Evolutionary conservation across 768 basidiomycete genomes (phyloP), one percentile per base, ranked within the genome.

Genomic region (Amanita brunnescens): DNA sequence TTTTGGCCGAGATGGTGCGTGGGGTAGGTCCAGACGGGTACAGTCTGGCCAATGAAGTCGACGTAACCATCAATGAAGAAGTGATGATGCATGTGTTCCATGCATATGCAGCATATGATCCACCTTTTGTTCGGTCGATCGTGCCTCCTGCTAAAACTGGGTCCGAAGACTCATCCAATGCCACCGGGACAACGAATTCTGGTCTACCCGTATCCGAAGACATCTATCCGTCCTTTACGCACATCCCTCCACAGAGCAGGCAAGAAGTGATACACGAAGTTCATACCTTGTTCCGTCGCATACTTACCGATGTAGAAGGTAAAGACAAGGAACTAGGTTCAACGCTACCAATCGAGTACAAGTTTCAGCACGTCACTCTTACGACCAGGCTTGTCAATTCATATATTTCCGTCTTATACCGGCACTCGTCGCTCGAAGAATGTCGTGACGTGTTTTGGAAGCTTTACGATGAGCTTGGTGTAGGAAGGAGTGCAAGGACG

Each of bases 1-100:
- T 97, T 53, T 70, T 98, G 49, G 88, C 86, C 1, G 92, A 96
- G 70, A 80, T 91, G 67, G 75, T 88, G 21, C 71, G 70, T 38
- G 66, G 69, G 57, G 48, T 38, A 8, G 56, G 61, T 1, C 26
- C 26, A 53, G 43, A 61, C 24, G 50, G 53, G 21, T 55, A 59
- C 24, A 62, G 62, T 44, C 30, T 49, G 9, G 42, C 62, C 32
- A 59, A 52, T n/a, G 55, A 49, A 6, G 52, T 52, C 5, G 64
- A 68, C 20, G 61, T 63, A 14, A 64, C 62, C 14, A 69, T 79
- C 21, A 76, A 87, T 55, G 83, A 87, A 50, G 78, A 83, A 55
- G 70, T 86, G 38, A 83, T 96, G 83, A 75, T 77, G 60, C 86
- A 89, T 58, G 66, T 94, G 26, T 93, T 97, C 66, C 86, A 94